Evolutionary conservation across 495 filamentous ascomycete genomes (phyloP).

Genomic region (Cudoniella acicularis): DNA sequence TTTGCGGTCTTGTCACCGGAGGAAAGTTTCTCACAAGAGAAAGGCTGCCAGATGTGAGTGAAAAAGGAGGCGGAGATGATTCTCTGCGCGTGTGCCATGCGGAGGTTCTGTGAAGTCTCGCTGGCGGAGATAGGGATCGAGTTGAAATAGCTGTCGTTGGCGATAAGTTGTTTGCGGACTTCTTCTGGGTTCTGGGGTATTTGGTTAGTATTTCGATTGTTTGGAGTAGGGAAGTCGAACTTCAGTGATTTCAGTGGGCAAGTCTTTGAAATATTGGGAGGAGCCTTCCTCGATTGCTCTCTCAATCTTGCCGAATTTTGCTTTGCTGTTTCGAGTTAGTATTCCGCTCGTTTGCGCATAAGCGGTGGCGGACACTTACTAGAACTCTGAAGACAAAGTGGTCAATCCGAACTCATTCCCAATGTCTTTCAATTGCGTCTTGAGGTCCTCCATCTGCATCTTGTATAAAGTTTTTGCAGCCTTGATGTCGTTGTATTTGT

Average conservation of each 20-base stretch:
- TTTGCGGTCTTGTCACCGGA: neutral
- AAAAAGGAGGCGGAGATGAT: slow-evolving; percentile 14
- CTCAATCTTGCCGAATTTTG: too few species aligned
- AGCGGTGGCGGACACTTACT: slow-evolving; percentile 16
- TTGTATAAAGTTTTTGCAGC: slow-evolving; percentile 5
- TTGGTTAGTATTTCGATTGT: too few species aligned
- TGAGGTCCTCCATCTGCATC: neutral
- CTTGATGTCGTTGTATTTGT: slow-evolving; percentile 8
- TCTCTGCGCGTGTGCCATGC: slow-evolving; percentile 10
- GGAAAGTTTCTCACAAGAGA: slow-evolving; percentile 15
- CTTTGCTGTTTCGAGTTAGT: too few species aligned
- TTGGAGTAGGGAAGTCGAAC: too few species aligned
- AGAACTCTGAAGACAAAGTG: slow-evolving; percentile 10
- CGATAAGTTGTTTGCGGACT: slow-evolving; percentile 15
- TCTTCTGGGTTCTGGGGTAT: too few species aligned
- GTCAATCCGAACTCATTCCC: slow-evolving; percentile 18
- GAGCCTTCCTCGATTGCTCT: too few species aligned
- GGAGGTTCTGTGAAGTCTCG: slow-evolving; percentile 12
- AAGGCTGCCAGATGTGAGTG: slow-evolving; percentile 19
- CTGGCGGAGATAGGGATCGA: slow-evolving; percentile 15
- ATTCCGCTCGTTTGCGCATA: too few species aligned
- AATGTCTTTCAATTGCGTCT: slow-evolving; percentile 10
- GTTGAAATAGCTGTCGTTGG: slow-evolving; percentile 7
- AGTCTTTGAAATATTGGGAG: too few species aligned
- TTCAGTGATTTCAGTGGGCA: too few species aligned